A percentile compares a stretch with the other conserved stretches of the same genome.
phyloP scores from a whole-genome alignment of 257 asterid genomes.

The Solanum dulcamara region DNA sequence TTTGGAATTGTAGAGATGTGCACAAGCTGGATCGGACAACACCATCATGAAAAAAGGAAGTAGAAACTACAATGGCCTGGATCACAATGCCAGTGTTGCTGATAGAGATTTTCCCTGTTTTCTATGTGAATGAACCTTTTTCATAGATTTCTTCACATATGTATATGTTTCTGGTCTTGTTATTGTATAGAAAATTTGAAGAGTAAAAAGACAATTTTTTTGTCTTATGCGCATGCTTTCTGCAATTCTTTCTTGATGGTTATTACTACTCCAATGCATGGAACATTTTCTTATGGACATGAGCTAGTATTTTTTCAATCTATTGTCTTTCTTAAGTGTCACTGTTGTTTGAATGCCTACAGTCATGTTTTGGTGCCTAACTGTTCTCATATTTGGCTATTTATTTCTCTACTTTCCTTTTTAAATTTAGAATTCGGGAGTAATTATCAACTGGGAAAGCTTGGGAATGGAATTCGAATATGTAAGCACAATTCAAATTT shows the following conservation, averaged over 20 bases:
- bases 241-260: not conserved
- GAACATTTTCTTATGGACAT: not conserved
- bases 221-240: not conserved
- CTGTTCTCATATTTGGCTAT: not conserved
- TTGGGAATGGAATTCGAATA: constrained; percentile 4
- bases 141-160: not conserved
- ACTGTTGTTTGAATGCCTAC: not conserved
- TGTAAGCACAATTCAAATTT: not conserved
- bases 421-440: constrained; percentile 3
- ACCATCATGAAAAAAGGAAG: not conserved
- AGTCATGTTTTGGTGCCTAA: not conserved
- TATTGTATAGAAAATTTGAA: not conserved
- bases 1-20: not conserved
- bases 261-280: not conserved
- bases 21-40: not conserved
- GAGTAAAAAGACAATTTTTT: not conserved
- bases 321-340: not conserved
- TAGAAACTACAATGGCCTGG: not conserved
- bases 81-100: not conserved
- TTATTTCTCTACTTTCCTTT: not conserved
- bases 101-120: not conserved
- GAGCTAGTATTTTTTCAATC: not conserved
- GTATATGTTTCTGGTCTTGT: not conserved
- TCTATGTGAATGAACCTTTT: not conserved
- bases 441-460: not conserved